Conservation (phyloP, 164 flowering plant genomes). For the Chloranthus sessilifolius region DNA sequence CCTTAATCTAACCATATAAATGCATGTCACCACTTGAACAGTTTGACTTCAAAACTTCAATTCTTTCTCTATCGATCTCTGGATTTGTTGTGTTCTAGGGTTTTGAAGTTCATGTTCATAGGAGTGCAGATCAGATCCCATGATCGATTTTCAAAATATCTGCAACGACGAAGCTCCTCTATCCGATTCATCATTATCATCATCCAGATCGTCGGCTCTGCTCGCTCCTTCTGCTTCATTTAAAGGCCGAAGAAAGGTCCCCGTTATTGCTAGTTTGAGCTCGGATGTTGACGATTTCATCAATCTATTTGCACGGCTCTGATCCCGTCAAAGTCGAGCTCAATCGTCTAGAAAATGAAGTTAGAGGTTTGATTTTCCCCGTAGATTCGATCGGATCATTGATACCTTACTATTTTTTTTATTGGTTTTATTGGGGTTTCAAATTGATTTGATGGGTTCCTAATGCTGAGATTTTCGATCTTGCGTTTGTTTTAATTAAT, state of each 20-base stretch:
- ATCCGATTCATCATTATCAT: neutral
- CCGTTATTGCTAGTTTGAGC: conserved; percentile 18
- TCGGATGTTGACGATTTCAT: conserved; percentile 49
- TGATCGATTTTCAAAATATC: conserved; percentile 20
- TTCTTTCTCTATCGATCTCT: no score
- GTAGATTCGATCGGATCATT: conserved; percentile 52
- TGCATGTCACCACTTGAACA: no score
- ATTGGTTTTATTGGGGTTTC: no score
- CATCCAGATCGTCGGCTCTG: conserved; percentile 12
- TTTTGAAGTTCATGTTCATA: conserved; percentile 10
- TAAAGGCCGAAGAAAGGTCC: conserved; percentile 27
- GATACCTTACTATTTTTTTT: no score
- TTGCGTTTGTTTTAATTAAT: no score
- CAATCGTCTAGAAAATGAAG: conserved; percentile 61
- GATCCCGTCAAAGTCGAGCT: conserved; percentile 67
- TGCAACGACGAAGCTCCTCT: conserved; percentile 16
- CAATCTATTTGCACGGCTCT: conserved; percentile 54
- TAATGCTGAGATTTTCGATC: no score
- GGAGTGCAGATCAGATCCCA: conserved; percentile 11
- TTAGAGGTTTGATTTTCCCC: conserved; percentile 39
- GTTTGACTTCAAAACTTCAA: no score
- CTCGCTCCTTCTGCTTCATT: conserved; percentile 33
- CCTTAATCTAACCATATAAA: no score
- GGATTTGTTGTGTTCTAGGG: no score
- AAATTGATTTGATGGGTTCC: no score